Conservation (phyloP, 2,329 filamentous ascomycete species). For the Venturia effusa region DNA sequence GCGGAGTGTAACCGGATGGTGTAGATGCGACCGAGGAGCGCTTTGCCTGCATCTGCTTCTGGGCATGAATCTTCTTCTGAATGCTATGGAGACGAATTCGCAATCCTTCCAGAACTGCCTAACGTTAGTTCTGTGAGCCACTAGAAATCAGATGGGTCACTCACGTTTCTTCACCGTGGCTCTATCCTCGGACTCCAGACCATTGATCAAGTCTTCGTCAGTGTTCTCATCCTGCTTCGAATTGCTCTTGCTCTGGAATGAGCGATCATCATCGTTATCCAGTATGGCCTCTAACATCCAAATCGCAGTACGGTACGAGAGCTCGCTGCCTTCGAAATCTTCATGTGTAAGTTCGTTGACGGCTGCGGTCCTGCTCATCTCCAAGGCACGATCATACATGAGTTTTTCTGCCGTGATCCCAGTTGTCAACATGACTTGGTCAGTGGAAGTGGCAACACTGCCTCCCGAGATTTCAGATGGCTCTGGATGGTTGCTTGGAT, state of each 20-base stretch:
- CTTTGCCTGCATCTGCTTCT: slow-evolving; percentile 29
- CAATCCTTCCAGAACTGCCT: slow-evolving; percentile 36
- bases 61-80: slow-evolving; percentile 34
- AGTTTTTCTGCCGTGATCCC: slow-evolving; percentile 92
- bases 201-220: slow-evolving; percentile 39
- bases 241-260: slow-evolving; percentile 20
- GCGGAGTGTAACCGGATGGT: neutral
- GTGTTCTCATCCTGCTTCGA: slow-evolving; percentile 20
- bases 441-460: slow-evolving; percentile 50
- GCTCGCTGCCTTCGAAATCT: slow-evolving; percentile 76
- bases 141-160: slow-evolving; percentile 20
- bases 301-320: slow-evolving; percentile 87
- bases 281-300: slow-evolving; percentile 91
- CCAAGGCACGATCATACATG: slow-evolving; percentile 94
- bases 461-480: slow-evolving; percentile 40
- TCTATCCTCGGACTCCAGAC: slow-evolving; percentile 58
- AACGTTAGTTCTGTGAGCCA: slow-evolving; percentile 17
- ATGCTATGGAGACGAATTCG: slow-evolving; percentile 30
- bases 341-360: slow-evolving; percentile 93
- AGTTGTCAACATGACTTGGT: slow-evolving; percentile 73
- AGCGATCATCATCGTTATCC: slow-evolving; percentile 56
- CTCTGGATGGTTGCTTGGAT: slow-evolving; percentile 66
- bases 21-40: slow-evolving; percentile 13
- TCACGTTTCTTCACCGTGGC: slow-evolving; percentile 63
- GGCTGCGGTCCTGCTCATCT: slow-evolving; percentile 91